Conservation (phyloP, 2,329 filamentous ascomycete genomes). For the Metarhizium rileyi region DNA sequence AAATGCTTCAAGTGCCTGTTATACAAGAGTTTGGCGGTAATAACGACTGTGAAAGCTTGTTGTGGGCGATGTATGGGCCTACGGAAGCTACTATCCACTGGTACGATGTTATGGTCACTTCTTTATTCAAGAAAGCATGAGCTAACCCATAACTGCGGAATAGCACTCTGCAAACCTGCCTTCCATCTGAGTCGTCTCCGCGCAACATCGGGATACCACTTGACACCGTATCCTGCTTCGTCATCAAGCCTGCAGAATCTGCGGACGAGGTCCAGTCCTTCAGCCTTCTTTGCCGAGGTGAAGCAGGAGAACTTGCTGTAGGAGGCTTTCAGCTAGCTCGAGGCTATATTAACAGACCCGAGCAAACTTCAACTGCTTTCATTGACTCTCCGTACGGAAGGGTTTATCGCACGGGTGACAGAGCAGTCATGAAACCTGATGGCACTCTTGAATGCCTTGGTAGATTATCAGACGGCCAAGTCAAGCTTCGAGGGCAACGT, state of each 20-base stretch:
- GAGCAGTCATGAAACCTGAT: slow-evolving; percentile 55
- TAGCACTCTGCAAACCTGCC: slow-evolving; percentile 59
- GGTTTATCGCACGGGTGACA: slow-evolving; percentile 80
- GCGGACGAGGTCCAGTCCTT: slow-evolving; percentile 21
- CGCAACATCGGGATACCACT: slow-evolving; percentile 70
- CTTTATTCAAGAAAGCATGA: background rate
- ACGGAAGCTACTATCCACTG: slow-evolving; percentile 89
- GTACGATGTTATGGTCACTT: slow-evolving; percentile 23
- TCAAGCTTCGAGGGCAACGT: slow-evolving; percentile 78
- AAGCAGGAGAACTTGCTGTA: slow-evolving; percentile 70
- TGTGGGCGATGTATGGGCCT: slow-evolving; percentile 92
- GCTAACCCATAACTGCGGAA: slow-evolving; percentile 1
- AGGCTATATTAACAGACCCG: slow-evolving; percentile 71
- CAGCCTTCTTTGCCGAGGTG: slow-evolving; percentile 51
- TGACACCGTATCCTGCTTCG: slow-evolving; percentile 69
- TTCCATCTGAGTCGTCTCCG: slow-evolving; percentile 45
- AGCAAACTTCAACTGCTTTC: slow-evolving; percentile 66
- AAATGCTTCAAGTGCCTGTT: slow-evolving; percentile 76
- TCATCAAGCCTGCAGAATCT: slow-evolving; percentile 41
- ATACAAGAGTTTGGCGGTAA: slow-evolving; percentile 68
- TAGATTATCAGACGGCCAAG: slow-evolving; percentile 68
- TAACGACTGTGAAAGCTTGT: slow-evolving; percentile 44
- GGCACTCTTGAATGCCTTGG: slow-evolving; percentile 77
- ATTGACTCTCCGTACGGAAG: slow-evolving; percentile 56
- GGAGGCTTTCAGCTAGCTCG: slow-evolving; percentile 71